Evolutionary conservation across 306 rosid genomes (phyloP).

Genomic region (Rosa multiflora): DNA sequence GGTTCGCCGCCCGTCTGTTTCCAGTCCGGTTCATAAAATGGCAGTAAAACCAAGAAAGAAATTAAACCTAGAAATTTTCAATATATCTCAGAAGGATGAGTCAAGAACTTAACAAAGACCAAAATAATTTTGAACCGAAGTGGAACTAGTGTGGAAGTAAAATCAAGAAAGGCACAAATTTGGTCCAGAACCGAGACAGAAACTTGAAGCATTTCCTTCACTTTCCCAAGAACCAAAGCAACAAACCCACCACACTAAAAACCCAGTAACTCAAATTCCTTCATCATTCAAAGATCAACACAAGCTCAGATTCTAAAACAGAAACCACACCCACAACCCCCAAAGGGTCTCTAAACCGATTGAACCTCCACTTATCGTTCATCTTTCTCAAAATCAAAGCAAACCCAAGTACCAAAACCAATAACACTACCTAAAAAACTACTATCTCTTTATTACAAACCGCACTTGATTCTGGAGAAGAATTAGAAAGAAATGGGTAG

Average conservation of each 20-base stretch:
- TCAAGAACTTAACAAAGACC: too few relatives aligned
- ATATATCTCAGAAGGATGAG: too few relatives aligned
- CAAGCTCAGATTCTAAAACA: conserved; percentile 46
- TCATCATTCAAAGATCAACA: conserved; percentile 77
- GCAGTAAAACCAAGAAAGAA: too few relatives aligned
- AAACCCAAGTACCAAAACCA: conserved; percentile 18
- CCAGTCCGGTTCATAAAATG: too few relatives aligned
- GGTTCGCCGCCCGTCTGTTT: too few relatives aligned
- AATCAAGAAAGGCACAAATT: too few relatives aligned
- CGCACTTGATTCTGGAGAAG: too few relatives aligned
- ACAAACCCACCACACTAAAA: conserved; percentile 9
- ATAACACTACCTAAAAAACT: not conserved
- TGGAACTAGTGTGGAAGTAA: too few relatives aligned
- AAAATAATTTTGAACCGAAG: too few relatives aligned
- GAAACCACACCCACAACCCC: conserved; percentile 31
- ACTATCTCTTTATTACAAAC: too few relatives aligned
- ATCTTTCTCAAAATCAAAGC: conserved; percentile 25
- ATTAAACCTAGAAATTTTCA: too few relatives aligned
- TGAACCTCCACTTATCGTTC: conserved; percentile 41
- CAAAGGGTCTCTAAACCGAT: conserved; percentile 38
- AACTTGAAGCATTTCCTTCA: conserved; percentile 11
- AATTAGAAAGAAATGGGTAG: too few relatives aligned
- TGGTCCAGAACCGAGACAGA: conserved; percentile 15
- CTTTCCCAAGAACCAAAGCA: conserved; percentile 6
- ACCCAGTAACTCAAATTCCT: conserved; percentile 28